Percentiles rank a stretch among this genome's conserved stretches.
Evolutionary conservation across 257 asterid species (phyloP).

Genomic region (Solanum pinnatisectum): DNA sequence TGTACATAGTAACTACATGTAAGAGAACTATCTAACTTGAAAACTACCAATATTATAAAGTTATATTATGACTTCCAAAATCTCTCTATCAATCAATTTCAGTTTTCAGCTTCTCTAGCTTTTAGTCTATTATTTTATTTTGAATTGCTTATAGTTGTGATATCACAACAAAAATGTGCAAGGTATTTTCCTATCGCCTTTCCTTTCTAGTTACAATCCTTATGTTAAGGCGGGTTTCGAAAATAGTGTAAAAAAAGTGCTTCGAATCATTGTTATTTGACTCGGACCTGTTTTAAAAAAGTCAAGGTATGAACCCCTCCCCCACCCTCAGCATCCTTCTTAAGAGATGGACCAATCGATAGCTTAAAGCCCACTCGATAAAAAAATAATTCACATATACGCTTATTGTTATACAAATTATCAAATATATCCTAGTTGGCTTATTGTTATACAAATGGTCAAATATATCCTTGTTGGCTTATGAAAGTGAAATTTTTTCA

Average conservation of each 20-base stretch:
- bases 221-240: background rate
- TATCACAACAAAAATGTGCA: background rate
- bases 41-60: background rate
- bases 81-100: background rate
- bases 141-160: background rate
- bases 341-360: background rate
- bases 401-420: too few relatives aligned
- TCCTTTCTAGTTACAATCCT: background rate
- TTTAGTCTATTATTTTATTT: too few relatives aligned
- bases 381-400: too few relatives aligned
- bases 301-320: background rate
- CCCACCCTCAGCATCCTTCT: background rate
- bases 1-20: background rate
- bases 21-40: background rate
- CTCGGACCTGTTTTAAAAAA: too few relatives aligned
- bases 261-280: too few relatives aligned
- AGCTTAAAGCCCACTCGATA: background rate
- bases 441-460: background rate
- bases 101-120: background rate
- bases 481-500: too few relatives aligned
- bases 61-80: background rate
- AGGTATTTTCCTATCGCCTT: background rate
- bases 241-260: too few relatives aligned
- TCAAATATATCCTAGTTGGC: too few relatives aligned
- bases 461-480: background rate